Evolutionary conservation across 768 basidiomycete species (phyloP).

Genomic region (Leccinum imitatum): DNA sequence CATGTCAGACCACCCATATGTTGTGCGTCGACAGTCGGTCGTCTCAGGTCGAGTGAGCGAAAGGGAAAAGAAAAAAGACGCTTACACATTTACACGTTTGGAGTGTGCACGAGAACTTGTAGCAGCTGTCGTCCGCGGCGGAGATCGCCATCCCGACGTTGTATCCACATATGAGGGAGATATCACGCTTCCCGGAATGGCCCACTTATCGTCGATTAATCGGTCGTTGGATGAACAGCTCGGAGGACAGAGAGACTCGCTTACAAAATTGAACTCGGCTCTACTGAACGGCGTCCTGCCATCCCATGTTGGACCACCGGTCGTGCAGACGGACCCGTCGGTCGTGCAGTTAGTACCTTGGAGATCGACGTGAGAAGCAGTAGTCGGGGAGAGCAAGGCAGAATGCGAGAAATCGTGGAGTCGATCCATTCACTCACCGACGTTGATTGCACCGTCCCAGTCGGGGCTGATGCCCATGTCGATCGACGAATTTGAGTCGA

Average conservation of each 20-base stretch:
- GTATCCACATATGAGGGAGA: constrained; percentile 25
- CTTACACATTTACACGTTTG: constrained; percentile 16
- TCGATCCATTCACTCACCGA: constrained; percentile 9
- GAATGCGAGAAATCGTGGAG: background rate
- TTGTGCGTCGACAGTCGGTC: background rate
- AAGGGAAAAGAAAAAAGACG: background rate
- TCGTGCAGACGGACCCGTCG: constrained; percentile 18
- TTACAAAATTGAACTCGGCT: constrained; percentile 23
- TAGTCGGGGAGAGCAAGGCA: background rate
- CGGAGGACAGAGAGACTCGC: background rate
- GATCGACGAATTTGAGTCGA: constrained; percentile 10
- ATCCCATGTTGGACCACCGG: constrained; percentile 23
- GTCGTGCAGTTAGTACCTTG: constrained; percentile 21
- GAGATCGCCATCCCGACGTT: constrained; percentile 25
- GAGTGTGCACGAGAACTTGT: constrained; percentile 20
- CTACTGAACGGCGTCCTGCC: constrained; percentile 17
- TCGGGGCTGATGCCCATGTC: constrained; percentile 20
- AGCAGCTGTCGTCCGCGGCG: constrained; percentile 15
- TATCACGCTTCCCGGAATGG: constrained; percentile 12
- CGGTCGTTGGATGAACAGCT: background rate
- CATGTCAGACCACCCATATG: background rate
- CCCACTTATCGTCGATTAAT: background rate
- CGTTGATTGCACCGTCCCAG: constrained; percentile 24
- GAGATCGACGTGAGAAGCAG: background rate
- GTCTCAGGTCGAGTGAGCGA: background rate